phyloP scores from a whole-genome alignment of 805 yeast genomes.

The Kluyveromyces dobzhanskii region DNA sequence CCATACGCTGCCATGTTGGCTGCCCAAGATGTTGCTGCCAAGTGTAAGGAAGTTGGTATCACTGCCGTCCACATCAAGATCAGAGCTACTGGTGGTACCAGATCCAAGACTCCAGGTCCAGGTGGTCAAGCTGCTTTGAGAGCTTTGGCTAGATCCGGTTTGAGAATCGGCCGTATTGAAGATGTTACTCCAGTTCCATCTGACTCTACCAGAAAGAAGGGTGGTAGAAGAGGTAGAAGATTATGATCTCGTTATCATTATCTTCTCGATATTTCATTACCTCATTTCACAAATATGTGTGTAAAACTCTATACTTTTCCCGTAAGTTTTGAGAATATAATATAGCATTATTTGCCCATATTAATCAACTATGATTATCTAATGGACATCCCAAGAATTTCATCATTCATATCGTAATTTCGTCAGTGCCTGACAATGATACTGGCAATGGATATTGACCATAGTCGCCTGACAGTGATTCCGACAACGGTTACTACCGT shows the following conservation, averaged over 20 bases:
- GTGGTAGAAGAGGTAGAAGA: conserved; percentile 99
- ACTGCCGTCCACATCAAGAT: conserved; percentile 99
- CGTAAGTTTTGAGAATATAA: neutral
- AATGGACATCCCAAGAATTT: too few relatives aligned
- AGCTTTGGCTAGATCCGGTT: conserved; percentile 99
- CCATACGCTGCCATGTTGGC: conserved; percentile 99
- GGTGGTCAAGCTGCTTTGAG: conserved; percentile 99
- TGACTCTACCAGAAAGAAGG: conserved; percentile 99
- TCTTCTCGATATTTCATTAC: neutral
- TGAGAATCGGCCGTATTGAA: conserved; percentile 99
- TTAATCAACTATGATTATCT: too few relatives aligned
- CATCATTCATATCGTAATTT: too few relatives aligned
- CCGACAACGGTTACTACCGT: too few relatives aligned
- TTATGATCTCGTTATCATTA: conserved; percentile 43
- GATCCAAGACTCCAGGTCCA: conserved; percentile 99
- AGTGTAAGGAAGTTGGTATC: conserved; percentile 99
- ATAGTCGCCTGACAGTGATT: too few relatives aligned
- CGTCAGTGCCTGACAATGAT: too few relatives aligned
- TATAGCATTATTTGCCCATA: too few relatives aligned
- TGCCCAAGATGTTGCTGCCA: conserved; percentile 98
- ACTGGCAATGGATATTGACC: too few relatives aligned
- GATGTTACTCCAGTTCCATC: conserved; percentile 99
- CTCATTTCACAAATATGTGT: neutral
- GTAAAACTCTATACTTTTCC: neutral
- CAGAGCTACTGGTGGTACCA: conserved; percentile 99